These are phyloP conservation scores for Avena eriantha DNA, from an alignment of 176 grass and related monocot genomes.

Conservation along the genomic window DNA sequence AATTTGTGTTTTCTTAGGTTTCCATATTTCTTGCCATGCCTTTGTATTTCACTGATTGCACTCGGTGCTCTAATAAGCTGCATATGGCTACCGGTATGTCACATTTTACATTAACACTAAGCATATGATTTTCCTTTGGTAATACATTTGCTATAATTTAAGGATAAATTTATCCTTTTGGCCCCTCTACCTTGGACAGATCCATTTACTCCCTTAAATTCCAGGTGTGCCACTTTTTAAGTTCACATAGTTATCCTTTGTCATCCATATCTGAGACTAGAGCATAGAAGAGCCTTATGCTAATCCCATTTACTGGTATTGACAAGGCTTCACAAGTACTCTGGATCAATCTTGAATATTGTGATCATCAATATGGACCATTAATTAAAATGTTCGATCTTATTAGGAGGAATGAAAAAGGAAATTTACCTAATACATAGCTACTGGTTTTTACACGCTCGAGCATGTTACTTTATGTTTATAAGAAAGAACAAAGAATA, in stretches of 20 bases:
- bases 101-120: not conserved
- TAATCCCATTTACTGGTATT: not conserved
- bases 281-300: not conserved
- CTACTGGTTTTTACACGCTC: not conserved
- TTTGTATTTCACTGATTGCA: constrained; percentile 71
- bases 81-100: constrained; percentile 78
- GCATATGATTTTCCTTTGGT: not conserved
- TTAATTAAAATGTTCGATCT: not conserved
- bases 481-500: not conserved
- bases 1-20: constrained; percentile 53
- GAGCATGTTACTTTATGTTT: not conserved
- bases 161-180: not conserved
- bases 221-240: not conserved
- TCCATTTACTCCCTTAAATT: not conserved
- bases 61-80: constrained; percentile 60
- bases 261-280: not conserved
- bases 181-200: not conserved
- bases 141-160: not conserved
- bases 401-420: not conserved
- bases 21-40: constrained; percentile 80
- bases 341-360: not conserved
- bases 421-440: not conserved
- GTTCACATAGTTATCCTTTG: not conserved
- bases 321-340: not conserved
- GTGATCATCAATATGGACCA: not conserved